Evolutionary conservation across 345 rosid genomes (phyloP), one percentile per base, ranked within the genome.

Genomic region (Durio zibethinus): DNA sequence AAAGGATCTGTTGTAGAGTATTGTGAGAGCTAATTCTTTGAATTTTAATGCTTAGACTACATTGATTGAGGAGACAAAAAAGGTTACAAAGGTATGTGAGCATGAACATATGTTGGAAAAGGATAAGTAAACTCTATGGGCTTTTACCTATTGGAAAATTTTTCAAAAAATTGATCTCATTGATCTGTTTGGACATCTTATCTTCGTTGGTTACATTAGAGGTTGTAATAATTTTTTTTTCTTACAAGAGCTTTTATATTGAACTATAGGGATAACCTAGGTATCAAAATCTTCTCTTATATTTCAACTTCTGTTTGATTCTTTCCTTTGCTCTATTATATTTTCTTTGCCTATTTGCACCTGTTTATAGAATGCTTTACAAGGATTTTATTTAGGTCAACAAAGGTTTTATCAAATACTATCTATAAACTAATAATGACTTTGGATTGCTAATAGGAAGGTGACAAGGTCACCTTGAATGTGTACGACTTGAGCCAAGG

Each of bases 401-500:
- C 35, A 31, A 71, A 48, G 20, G 60, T 31, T 50, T 4, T 31
- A 10, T 29, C 16, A 9, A 31, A 54, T 21, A 50, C 27, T 1
- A 16, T 35, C 18, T 53, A 18, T 56, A 50, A 21, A 45, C 29
- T 47, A 62, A 12, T 48, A 29, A 23, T 21, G 70, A 56, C 50
- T 78, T 47, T 18, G 76, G 31, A 52, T 25, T 52, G 82, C 56
- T 84, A 77, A 81, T 88, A 95, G 98, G 98, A 92, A 84, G 89
- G 94, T 64, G 80, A 89, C 80, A 86, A 47, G 85, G 97, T 96
- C 25, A 77, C 86, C 5, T 85, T 96, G 90, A 86, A 93, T 72
- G 91, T 96, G 33, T 93, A 96, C 75, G 99, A 96, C 67, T 87
- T 96, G 36, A 96, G 99, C 89, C 92, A 87, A 82, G 99, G 99